Percentiles rank a stretch among this genome's conserved stretches.
Evolutionary conservation across 345 rosid species (phyloP).

Genomic region (Balakata baccata): DNA sequence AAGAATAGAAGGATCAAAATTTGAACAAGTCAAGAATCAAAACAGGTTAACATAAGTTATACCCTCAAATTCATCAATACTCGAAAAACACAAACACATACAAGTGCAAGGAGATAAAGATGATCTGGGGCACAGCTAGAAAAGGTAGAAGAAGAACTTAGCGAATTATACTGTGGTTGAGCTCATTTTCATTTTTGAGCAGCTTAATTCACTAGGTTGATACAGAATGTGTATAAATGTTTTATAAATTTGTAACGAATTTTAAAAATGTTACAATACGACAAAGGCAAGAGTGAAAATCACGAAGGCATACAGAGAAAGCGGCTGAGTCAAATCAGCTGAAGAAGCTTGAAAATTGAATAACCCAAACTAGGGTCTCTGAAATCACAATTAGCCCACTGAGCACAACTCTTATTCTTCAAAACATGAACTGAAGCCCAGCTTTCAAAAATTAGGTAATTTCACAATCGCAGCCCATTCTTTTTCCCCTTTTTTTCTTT

Average conservation of each 20-base stretch:
- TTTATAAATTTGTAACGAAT: no score
- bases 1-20: background rate
- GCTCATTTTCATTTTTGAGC: constrained; percentile 33
- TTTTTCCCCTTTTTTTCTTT: no score
- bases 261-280: no score
- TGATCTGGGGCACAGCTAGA: constrained; percentile 30
- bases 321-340: no score
- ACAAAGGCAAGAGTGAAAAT: background rate
- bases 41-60: no score
- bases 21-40: background rate
- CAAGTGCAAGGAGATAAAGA: constrained; percentile 12
- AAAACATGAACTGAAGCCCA: background rate
- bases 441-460: background rate
- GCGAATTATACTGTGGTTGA: constrained; percentile 32
- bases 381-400: background rate
- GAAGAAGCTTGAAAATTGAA: background rate
- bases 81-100: background rate
- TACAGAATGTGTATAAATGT: background rate
- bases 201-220: background rate
- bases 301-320: no score
- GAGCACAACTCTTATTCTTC: background rate
- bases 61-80: background rate
- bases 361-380: background rate
- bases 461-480: no score
- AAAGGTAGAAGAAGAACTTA: constrained; percentile 28